Conservation (phyloP, 805 yeast species). For the Martiniozyma abietophila region DNA sequence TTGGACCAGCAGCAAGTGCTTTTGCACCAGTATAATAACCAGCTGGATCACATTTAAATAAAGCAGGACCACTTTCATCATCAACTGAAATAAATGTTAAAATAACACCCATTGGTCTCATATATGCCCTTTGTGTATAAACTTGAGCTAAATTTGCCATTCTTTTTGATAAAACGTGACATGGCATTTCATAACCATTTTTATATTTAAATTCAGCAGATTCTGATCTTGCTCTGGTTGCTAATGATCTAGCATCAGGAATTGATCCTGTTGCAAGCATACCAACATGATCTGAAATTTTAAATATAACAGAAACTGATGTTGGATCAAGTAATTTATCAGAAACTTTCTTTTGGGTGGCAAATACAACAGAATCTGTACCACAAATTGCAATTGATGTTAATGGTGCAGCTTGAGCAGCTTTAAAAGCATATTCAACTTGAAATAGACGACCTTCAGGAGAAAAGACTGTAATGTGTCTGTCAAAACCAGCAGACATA, state of each 20-base stretch:
- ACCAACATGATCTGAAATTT: slow-evolving; percentile 74
- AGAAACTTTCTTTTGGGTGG: slow-evolving; percentile 93
- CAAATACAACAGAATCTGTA: slow-evolving; percentile 74
- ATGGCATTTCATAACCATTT: slow-evolving; percentile 96
- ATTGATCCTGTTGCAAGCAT: slow-evolving; percentile 91
- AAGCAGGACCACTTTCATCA: slow-evolving; percentile 81
- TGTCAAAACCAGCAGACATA: slow-evolving; percentile 82
- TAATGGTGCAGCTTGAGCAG: slow-evolving; percentile 85
- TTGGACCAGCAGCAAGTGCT: slow-evolving; percentile 94
- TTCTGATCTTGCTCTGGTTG: slow-evolving; percentile 86
- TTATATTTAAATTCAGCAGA: slow-evolving; percentile 92
- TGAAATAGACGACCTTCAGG: slow-evolving; percentile 98
- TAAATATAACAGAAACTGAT: slow-evolving; percentile 81
- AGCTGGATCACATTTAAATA: slow-evolving; percentile 94
- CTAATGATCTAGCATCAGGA: slow-evolving; percentile 91
- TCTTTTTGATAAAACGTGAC: slow-evolving; percentile 83
- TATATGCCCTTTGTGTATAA: slow-evolving; percentile 95
- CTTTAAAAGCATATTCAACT: slow-evolving; percentile 88
- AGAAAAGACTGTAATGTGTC: slow-evolving; percentile 96
- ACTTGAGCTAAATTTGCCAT: slow-evolving; percentile 94
- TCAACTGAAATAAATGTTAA: slow-evolving; percentile 81
- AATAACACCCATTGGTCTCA: slow-evolving; percentile 96
- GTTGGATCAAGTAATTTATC: slow-evolving; percentile 85
- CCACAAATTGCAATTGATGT: slow-evolving; percentile 87
- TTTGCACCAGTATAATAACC: slow-evolving; percentile 87